Percentiles rank a stretch among this genome's conserved stretches.
Evolutionary conservation across 148 eudicot species (phyloP).

Genomic region (Camellia sinensis): DNA sequence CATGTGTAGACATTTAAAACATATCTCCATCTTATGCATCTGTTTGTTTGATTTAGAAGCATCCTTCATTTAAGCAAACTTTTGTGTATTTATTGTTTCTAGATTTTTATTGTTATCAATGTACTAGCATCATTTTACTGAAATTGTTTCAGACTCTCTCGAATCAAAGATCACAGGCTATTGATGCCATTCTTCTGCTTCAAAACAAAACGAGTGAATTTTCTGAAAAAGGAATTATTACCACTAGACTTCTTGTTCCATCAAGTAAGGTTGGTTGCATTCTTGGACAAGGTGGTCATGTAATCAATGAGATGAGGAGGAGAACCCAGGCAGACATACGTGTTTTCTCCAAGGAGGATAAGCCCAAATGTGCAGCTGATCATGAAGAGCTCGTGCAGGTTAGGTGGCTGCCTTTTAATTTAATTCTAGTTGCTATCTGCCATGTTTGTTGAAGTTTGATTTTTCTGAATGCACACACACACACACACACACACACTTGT

Average conservation of each 20-base stretch:
- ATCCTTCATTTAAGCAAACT: neutral
- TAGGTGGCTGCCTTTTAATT: constrained; percentile 8
- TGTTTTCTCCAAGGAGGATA: constrained; percentile 71
- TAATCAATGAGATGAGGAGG: constrained; percentile 80
- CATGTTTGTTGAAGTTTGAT: neutral
- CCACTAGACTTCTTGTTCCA: constrained; percentile 70
- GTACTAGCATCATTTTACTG: neutral
- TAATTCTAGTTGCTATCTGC: neutral
- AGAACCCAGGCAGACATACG: constrained; percentile 80
- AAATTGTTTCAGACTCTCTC: constrained; percentile 44
- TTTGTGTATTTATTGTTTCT: neutral
- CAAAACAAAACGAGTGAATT: constrained; percentile 67
- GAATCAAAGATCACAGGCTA: constrained; percentile 65
- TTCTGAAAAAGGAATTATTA: constrained; percentile 64
- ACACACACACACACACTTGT: neutral
- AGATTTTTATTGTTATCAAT: neutral
- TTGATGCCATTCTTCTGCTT: constrained; percentile 75
- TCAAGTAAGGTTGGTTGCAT: constrained; percentile 83
- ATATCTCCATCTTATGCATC: neutral
- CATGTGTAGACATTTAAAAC: neutral
- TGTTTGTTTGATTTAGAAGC: neutral
- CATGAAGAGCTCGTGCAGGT: constrained; percentile 94
- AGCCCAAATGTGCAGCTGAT: constrained; percentile 64
- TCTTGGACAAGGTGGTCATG: constrained; percentile 78
- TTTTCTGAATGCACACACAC: neutral